A percentile compares a stretch with the other conserved stretches of the same genome.
These are phyloP conservation scores for Candida railenensis DNA, from an alignment of 805 yeast genomes.

Conservation along the genomic window DNA sequence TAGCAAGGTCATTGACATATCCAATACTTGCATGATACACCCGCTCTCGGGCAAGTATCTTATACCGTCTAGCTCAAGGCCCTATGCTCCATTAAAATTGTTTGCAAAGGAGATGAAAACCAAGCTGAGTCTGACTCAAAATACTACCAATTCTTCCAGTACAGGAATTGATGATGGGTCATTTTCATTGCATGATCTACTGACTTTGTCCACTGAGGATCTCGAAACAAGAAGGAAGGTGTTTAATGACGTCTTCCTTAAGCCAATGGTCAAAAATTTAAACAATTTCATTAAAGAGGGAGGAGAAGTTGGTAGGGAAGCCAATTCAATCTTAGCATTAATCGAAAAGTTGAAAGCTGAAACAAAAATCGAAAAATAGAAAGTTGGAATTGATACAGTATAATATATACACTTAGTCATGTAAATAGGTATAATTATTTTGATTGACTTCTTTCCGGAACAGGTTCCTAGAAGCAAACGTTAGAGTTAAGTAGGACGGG, in stretches of 20 bases:
- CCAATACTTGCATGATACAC: conserved; percentile 30
- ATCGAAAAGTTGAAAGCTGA: conserved; percentile 6
- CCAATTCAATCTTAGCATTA: conserved; percentile 24
- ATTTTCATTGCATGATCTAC: conserved; percentile 36
- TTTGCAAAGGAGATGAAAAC: conserved; percentile 42
- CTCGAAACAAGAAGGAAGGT: conserved; percentile 51
- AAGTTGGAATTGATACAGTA: neutral
- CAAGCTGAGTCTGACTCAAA: conserved; percentile 9
- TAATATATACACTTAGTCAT: neutral
- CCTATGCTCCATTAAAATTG: conserved; percentile 62
- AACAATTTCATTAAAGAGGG: conserved; percentile 60
- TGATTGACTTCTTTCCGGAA: too few species aligned
- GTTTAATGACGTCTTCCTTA: conserved; percentile 51
- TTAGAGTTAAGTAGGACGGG: too few species aligned
- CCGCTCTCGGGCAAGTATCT: conserved; percentile 52
- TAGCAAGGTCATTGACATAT: conserved; percentile 11
- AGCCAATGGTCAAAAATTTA: conserved; percentile 51
- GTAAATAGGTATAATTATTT: too few species aligned
- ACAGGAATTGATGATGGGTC: conserved; percentile 19
- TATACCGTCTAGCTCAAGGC: conserved; percentile 56
- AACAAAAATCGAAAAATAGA: neutral
- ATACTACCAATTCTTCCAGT: neutral
- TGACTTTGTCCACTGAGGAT: conserved; percentile 59
- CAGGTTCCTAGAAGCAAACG: too few species aligned
- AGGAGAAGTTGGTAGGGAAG: conserved; percentile 64